Conservation (phyloP, 192 early-diverging fungal genomes). For the Gaertneriomyces sp. region DNA sequence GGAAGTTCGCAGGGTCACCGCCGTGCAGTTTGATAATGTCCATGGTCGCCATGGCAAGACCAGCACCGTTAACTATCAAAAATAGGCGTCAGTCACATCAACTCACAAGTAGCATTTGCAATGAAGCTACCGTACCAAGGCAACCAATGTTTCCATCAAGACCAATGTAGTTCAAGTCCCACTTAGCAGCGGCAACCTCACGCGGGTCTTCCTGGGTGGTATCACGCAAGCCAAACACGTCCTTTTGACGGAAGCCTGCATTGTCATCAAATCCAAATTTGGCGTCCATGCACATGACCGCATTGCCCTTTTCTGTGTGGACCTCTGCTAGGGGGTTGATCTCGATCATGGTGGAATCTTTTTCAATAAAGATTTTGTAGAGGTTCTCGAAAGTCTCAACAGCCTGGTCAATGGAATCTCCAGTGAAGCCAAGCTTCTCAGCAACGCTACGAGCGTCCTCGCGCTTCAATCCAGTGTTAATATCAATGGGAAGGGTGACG, state of each 20-base stretch:
- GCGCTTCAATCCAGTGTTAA: slow-evolving; percentile 73
- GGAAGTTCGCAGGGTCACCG: slow-evolving; percentile 98
- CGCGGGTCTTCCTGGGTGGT: slow-evolving; percentile 93
- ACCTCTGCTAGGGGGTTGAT: slow-evolving; percentile 98
- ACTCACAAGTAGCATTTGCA: background rate
- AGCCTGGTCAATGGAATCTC: slow-evolving; percentile 75
- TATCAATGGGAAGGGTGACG: slow-evolving; percentile 85
- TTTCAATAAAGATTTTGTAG: slow-evolving; percentile 95
- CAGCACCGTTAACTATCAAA: slow-evolving; percentile 83
- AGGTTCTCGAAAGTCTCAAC: slow-evolving; percentile 87
- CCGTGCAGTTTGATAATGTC: slow-evolving; percentile 99
- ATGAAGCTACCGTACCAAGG: slow-evolving; percentile 54
- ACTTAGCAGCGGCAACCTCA: slow-evolving; percentile 94
- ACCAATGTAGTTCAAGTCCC: slow-evolving; percentile 99
- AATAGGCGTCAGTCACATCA: background rate
- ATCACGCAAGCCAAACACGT: slow-evolving; percentile 84
- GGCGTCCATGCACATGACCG: slow-evolving; percentile 96
- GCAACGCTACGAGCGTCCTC: slow-evolving; percentile 77
- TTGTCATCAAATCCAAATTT: slow-evolving; percentile 99
- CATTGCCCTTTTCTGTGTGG: slow-evolving; percentile 70
- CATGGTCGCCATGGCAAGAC: slow-evolving; percentile 99
- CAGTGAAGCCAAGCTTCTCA: slow-evolving; percentile 84
- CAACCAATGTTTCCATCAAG: slow-evolving; percentile 97
- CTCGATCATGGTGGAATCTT: slow-evolving; percentile 97
- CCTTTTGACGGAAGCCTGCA: slow-evolving; percentile 94